Evolutionary conservation across 129 eudicot genomes (phyloP).

Genomic region (Tagetes patula): DNA sequence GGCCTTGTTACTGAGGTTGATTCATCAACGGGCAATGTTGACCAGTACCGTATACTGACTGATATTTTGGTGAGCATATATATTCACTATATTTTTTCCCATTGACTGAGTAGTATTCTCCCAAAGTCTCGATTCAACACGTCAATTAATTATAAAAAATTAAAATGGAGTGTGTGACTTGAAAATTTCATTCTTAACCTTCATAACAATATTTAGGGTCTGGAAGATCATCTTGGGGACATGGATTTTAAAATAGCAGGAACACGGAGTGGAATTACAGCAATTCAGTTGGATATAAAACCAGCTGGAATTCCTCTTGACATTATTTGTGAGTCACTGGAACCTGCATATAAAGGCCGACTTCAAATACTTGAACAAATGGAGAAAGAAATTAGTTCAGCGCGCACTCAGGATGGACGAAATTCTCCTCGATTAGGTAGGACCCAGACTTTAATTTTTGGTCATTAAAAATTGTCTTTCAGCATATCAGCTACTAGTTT

Average conservation of each 20-base stretch:
- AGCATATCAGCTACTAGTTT: not conserved
- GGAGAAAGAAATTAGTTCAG: constrained; percentile 74
- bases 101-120: not conserved
- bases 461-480: not conserved
- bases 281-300: constrained; percentile 91
- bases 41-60: constrained; percentile 73
- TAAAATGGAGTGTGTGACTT: not conserved
- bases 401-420: constrained; percentile 69
- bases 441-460: not conserved
- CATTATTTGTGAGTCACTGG: constrained; percentile 76
- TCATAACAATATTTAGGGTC: constrained; percentile 52
- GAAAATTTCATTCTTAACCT: not conserved
- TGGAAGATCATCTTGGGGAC: constrained; percentile 98
- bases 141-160: not conserved
- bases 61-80: constrained; percentile 76
- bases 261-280: constrained; percentile 81
- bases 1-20: constrained; percentile 89
- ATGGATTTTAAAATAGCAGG: constrained; percentile 99
- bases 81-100: not conserved
- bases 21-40: constrained; percentile 65
- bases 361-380: constrained; percentile 79
- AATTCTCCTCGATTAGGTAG: constrained; percentile 74
- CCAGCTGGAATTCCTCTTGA: constrained; percentile 98
- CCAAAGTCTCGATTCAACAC: not conserved
- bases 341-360: constrained; percentile 79